Base-by-base conservation (phyloP, 2,329 filamentous ascomycete genomes). In the Colletotrichum trifolii region DNA sequence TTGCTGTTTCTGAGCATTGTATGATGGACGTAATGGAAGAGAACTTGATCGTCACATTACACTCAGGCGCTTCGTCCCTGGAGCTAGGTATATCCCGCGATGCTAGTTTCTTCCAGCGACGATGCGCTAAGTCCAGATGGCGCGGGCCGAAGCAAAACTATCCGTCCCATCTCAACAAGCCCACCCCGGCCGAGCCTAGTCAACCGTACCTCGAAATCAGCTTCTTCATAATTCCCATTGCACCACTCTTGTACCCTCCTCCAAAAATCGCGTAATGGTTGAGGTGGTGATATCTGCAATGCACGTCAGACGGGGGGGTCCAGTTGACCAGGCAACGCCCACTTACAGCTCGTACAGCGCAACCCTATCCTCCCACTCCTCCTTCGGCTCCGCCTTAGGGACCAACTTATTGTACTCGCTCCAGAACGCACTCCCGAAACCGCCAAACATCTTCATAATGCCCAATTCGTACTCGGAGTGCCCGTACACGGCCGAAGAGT, bases 381-480 rank as follows among this genome's bases (percentile, higher is more conserved):
- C 87, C 10, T 82, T 84, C 0, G 94, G 94, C 74, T 97, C 92
- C 8, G 91, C 89, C 79, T 91, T 96, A 0, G 91, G 91, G 50
- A 94, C 88, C 33, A 93, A 73, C 43, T 81, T 76, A 74, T 92
- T 87, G 75, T 97, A 98, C 74, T 96, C 92, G 38, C 84, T 84
- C 83, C 91, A 89, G 72, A 97, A 97, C 1, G 73, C 76, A 0
- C 76, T 71, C 1, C 89, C 89, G 76, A 96, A 97, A 0, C 95
- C 95, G 0, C 94, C 94, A 83, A 97, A 98, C 94, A 97, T 97
- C 55, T 86, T 87, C 94, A 97, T 97, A 69, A 97, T 97, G 1
- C 95, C 95, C 56, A 97, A 80, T 70, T 97, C 95, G 76, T 90
- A 97, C 80, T 98, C 95, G 2, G 85, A 91, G 75, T 97, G 94